Evolutionary conservation across 768 basidiomycete genomes (phyloP), one percentile per base, ranked within the genome.

Genomic region (Amanita thiersii): DNA sequence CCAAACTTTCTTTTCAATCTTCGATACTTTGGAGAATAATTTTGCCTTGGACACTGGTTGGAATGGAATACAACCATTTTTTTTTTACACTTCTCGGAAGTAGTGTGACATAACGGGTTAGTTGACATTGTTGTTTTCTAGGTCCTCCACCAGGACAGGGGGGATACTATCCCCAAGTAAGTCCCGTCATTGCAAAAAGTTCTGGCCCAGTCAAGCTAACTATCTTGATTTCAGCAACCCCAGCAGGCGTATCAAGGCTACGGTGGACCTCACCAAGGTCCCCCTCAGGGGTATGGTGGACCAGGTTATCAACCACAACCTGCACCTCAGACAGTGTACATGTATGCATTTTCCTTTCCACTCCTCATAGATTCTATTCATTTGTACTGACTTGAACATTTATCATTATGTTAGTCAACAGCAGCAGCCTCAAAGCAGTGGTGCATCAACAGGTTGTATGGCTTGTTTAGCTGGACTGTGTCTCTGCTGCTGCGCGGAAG

Each of bases 261-360:
- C 26, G 56, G 59, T 20, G 61, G 64, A 12, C 70, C 66, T 33
- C 67, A 62, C 15, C 61, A 61, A 5, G 54, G 55, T 20, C 60
- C 62, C 17, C 62, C 62, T 30, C 61, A 60, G 47, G 63, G 63
- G 5, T 64, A 67, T 38, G 65, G 69, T 25, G 65, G 65, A 47
- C 68, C 81, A 48, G 80, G 78, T 12, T 79, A 77, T 49, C 69
- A 65, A 33, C 61, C 66, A 7, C 65, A 72, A 40, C 68, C 65
- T 10, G 55, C 47, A n/a, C 86, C 87, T 12, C 86, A 89, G 57
- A 79, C 81, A 0, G 79, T 89, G 39, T 84, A 86, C 54, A 82
- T 87, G 86, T 87, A 54, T 50, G 84, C 70, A 25, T 5, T 15
- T 23, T 23, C n/a, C 32, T 37, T 26, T 30, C 31, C 15, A 37